Conservation (phyloP, 169 alveolate species). For the Pseudocohnilembus persalinus region DNA sequence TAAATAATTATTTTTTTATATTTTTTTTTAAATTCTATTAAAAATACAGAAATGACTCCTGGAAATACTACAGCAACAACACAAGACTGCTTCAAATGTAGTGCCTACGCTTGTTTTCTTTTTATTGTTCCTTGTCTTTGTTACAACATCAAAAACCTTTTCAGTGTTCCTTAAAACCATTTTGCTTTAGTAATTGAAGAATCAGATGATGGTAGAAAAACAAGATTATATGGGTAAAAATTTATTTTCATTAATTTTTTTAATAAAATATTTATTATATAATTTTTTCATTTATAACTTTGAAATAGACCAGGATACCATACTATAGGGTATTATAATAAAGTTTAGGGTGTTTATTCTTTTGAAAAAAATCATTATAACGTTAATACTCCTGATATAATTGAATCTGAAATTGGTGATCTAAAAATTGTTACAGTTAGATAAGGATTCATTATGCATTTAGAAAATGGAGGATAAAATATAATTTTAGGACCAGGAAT, state of each 20-base stretch:
- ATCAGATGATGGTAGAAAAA: background rate
- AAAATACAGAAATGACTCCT: background rate
- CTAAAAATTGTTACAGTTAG: background rate
- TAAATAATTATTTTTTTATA: no score
- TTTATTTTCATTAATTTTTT: no score
- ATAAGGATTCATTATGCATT: background rate
- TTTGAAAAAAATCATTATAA: background rate
- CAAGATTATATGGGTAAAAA: background rate
- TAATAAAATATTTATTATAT: no score
- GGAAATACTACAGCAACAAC: background rate
- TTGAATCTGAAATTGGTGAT: background rate
- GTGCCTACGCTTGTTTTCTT: background rate
- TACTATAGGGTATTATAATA: background rate
- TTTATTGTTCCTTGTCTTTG: background rate
- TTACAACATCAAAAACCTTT: no score
- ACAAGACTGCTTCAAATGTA: background rate
- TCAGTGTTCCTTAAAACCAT: background rate
- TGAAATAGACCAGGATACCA: background rate
- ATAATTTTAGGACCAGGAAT: background rate
- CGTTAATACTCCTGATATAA: no score
- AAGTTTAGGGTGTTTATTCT: background rate
- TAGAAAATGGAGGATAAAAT: background rate
- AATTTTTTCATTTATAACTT: background rate
- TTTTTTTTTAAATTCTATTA: no score
- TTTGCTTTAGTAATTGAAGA: background rate